These are phyloP conservation scores for Solanum ossicruentum DNA, from an alignment of 257 asterid genomes.

Conservation along the genomic window DNA sequence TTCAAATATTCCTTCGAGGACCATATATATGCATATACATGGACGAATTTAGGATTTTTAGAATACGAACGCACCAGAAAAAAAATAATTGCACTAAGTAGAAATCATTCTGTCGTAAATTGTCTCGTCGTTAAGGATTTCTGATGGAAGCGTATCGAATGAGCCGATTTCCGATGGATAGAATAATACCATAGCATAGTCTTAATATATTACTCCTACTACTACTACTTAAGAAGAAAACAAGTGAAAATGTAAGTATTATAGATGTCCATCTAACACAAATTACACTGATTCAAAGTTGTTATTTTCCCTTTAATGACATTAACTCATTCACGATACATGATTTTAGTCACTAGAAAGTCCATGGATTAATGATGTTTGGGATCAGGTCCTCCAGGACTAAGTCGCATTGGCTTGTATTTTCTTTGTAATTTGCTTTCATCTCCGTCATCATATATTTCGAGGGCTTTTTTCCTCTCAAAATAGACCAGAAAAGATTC, in stretches of 20 bases:
- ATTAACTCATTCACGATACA: not conserved
- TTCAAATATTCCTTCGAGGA: not conserved
- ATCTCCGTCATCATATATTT: not conserved
- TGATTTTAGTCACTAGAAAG: not conserved
- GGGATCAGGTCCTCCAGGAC: conserved; percentile 55
- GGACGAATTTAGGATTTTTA: too few relatives aligned
- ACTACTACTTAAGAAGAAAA: not conserved
- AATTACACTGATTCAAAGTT: not conserved
- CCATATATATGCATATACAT: not conserved
- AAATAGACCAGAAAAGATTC: conserved; percentile 22
- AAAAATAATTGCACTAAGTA: not conserved
- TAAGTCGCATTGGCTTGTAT: conserved; percentile 11
- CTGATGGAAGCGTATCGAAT: too few relatives aligned
- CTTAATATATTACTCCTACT: not conserved
- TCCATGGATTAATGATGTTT: conserved; percentile 20
- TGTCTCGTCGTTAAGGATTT: too few relatives aligned
- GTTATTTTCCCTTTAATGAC: not conserved
- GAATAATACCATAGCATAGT: not conserved
- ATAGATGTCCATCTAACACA: not conserved
- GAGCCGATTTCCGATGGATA: too few relatives aligned
- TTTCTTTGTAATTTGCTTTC: not conserved
- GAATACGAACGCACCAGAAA: too few relatives aligned
- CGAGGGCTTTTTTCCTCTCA: not conserved
- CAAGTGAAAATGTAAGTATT: not conserved
- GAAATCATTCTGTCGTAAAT: too few relatives aligned